A percentile compares a stretch with the other conserved stretches of the same genome.
phyloP scores from a whole-genome alignment of 371 early-diverging fungal genomes.

The Gilbertella persicaria region DNA sequence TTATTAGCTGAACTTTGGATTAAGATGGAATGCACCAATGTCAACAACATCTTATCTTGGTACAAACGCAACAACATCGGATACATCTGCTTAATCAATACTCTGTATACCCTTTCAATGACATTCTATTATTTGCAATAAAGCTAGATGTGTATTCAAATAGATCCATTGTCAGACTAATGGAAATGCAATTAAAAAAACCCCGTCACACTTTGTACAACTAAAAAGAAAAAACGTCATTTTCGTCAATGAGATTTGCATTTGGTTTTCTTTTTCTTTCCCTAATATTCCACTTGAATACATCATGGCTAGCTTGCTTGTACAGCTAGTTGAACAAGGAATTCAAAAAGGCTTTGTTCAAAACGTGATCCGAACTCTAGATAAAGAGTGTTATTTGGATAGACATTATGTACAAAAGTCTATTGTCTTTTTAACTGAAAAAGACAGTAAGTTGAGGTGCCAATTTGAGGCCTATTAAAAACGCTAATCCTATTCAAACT shows the following conservation, averaged over 20 bases:
- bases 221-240: no score
- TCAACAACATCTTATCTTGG: conserved; percentile 14
- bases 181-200: no score
- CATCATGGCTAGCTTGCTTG: no score
- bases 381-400: conserved; percentile 19
- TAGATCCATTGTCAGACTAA: no score
- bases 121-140: no score
- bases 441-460: conserved; percentile 1
- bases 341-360: conserved; percentile 8
- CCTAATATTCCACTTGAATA: no score
- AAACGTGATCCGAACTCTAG: conserved; percentile 11
- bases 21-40: conserved; percentile 21
- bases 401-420: background rate
- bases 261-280: no score
- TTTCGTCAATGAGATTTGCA: no score
- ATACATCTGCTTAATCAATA: no score
- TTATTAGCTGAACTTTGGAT: conserved; percentile 26
- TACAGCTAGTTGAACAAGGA: conserved; percentile 23
- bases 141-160: no score
- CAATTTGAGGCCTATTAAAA: background rate
- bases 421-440: conserved; percentile 5
- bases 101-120: no score
- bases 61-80: background rate
- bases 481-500: background rate
- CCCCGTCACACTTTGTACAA: no score